Percentiles rank a stretch among this genome's conserved stretches.
Evolutionary conservation across 495 filamentous ascomycete genomes (phyloP).

Genomic region (Neurospora sp.): DNA sequence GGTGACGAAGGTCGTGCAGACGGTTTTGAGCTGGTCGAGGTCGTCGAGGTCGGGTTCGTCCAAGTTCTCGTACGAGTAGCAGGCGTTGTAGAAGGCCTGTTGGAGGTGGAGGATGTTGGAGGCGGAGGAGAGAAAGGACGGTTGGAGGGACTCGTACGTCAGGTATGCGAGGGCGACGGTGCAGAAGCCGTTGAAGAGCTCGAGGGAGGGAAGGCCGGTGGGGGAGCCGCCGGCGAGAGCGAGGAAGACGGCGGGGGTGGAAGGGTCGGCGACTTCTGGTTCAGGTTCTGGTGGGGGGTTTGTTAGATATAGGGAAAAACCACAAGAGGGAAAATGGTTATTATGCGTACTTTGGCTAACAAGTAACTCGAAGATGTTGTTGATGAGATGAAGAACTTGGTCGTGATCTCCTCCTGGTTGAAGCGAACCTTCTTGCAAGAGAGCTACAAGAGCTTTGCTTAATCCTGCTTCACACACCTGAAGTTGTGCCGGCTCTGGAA

Average conservation of each 20-base stretch:
- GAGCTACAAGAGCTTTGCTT: conserved; percentile 28
- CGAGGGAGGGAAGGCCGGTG: conserved; percentile 17
- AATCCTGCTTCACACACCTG: conserved; percentile 36
- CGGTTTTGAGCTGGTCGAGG: conserved; percentile 40
- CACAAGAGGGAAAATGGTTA: too few species aligned
- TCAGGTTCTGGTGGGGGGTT: conserved; percentile 24
- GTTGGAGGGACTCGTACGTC: conserved; percentile 32
- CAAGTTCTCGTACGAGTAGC: conserved; percentile 14
- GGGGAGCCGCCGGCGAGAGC: conserved; percentile 13
- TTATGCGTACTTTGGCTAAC: conserved; percentile 28
- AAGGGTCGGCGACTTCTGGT: conserved; percentile 20
- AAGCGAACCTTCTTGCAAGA: conserved; percentile 26
- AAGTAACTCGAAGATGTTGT: conserved; percentile 42
- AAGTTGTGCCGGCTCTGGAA: conserved; percentile 42
- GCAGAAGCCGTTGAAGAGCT: conserved; percentile 26
- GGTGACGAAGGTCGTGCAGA: conserved; percentile 46
- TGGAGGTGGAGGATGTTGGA: conserved; percentile 22
- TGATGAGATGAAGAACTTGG: conserved; percentile 28
- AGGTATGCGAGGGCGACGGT: conserved; percentile 33
- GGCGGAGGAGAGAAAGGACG: conserved; percentile 28
- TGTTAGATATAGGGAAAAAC: background rate
- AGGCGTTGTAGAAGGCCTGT: conserved; percentile 20
- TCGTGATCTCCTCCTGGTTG: conserved; percentile 8
- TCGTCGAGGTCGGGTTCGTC: conserved; percentile 34
- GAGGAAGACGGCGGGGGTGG: conserved; percentile 26